A percentile compares a stretch with the other conserved stretches of the same genome.
These are phyloP conservation scores for Colletotrichum tanaceti DNA, from an alignment of 2,329 filamentous ascomycete species.

Conservation along the genomic window DNA sequence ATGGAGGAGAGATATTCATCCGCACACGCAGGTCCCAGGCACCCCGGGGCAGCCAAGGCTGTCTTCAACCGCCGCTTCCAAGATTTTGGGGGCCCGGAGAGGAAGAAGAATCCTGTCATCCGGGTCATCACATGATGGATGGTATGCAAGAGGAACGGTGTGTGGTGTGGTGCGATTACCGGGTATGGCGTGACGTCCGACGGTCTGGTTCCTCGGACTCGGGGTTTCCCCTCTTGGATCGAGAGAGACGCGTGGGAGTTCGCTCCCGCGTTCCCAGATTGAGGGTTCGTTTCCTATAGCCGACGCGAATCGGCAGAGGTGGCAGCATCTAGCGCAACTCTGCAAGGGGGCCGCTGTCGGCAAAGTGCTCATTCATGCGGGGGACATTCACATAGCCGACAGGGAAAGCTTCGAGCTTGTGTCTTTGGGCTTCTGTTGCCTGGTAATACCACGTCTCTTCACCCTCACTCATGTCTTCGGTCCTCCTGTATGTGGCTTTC, in stretches of 20 bases:
- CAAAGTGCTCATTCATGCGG: neutral
- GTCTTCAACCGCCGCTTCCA: conserved; percentile 1
- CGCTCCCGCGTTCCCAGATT: neutral
- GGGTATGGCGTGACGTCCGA: conserved; percentile 22
- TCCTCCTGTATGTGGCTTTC: neutral
- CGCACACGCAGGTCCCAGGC: conserved; percentile 37
- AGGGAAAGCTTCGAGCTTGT: neutral
- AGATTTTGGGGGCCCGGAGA: conserved; percentile 14
- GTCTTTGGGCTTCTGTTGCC: no score
- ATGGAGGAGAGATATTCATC: neutral
- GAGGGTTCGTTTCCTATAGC: neutral
- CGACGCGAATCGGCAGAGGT: conserved; percentile 4
- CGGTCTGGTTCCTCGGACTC: neutral
- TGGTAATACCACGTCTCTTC: no score
- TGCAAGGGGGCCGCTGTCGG: neutral
- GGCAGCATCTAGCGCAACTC: neutral
- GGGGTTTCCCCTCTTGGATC: neutral
- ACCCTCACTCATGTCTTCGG: no score
- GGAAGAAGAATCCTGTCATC: conserved; percentile 15
- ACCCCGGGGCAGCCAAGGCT: neutral
- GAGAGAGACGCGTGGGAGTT: neutral
- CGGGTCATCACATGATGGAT: conserved; percentile 15
- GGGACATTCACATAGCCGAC: neutral
- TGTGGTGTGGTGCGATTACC: neutral
- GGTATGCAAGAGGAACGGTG: neutral